Evolutionary conservation across 345 rosid species (phyloP).

Genomic region (Hibiscus tridactylites): DNA sequence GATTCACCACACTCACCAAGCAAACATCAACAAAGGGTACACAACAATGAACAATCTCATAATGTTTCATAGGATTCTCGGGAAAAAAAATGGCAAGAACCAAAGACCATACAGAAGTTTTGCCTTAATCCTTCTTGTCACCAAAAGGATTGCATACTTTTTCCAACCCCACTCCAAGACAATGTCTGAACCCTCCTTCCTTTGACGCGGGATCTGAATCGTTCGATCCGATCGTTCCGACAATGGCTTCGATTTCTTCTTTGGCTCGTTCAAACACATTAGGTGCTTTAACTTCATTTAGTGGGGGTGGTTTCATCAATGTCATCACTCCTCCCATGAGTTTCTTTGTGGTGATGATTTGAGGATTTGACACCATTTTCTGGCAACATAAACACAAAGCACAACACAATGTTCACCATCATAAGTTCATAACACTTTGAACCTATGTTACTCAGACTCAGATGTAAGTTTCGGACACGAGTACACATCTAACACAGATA

Average conservation of each 20-base stretch:
- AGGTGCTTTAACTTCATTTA: conserved; percentile 30
- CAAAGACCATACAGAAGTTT: background rate
- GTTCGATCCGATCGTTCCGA: background rate
- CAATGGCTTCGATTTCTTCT: conserved; percentile 34
- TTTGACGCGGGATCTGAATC: background rate
- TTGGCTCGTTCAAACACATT: conserved; percentile 37
- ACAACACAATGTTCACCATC: background rate
- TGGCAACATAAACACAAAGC: background rate
- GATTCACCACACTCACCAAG: background rate
- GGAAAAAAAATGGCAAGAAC: background rate
- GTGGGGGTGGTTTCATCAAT: conserved; percentile 34
- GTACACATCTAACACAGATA: no score
- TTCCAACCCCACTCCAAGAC: conserved; percentile 7
- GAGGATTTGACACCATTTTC: conserved; percentile 2
- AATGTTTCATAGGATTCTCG: background rate
- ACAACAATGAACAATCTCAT: no score
- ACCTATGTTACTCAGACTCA: background rate
- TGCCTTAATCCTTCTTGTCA: conserved; percentile 20
- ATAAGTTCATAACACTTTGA: background rate
- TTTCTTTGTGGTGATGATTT: conserved; percentile 8
- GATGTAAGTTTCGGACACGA: no score
- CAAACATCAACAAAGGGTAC: background rate
- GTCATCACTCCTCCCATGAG: conserved; percentile 24
- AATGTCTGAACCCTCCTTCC: background rate
- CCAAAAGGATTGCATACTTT: conserved; percentile 15